Percentiles rank a stretch among this genome's conserved stretches.
These are phyloP conservation scores for Hymenoscyphus fraxineus DNA, from an alignment of 2,329 filamentous ascomycete species.

Conservation along the genomic window DNA sequence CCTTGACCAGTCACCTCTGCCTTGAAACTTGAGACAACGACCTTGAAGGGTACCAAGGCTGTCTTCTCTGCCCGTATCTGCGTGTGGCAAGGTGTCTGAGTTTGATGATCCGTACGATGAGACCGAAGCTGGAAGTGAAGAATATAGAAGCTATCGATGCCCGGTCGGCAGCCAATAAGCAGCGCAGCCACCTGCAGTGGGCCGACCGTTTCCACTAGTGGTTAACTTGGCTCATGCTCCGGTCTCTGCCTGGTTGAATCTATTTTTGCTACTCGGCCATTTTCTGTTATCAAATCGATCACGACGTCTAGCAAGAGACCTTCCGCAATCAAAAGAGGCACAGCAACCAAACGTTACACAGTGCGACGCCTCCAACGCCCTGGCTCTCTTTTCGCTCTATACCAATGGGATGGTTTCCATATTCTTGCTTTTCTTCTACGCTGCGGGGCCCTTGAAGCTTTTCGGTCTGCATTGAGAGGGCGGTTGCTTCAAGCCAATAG, in stretches of 20 bases:
- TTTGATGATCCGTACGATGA: conserved; percentile 10
- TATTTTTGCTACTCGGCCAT: neutral
- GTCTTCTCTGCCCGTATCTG: neutral
- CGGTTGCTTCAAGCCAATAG: conserved; percentile 8
- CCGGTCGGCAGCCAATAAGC: neutral
- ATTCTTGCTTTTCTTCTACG: neutral
- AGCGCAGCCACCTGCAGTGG: neutral
- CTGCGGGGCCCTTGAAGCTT: neutral
- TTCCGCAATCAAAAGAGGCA: neutral
- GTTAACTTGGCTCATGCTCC: neutral
- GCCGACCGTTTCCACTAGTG: conserved; percentile 1
- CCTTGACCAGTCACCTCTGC: neutral
- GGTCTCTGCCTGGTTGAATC: neutral
- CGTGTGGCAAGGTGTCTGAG: conserved; percentile 11
- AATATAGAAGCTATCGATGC: neutral
- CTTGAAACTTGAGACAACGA: conserved; percentile 1
- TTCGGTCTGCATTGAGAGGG: neutral
- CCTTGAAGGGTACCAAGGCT: neutral
- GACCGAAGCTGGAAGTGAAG: neutral
- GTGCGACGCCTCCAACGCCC: neutral
- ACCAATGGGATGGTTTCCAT: neutral
- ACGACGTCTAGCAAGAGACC: neutral
- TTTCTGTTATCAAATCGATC: neutral
- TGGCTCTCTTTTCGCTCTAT: neutral
- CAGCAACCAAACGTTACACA: neutral